Base-by-base conservation (phyloP, 106 monocot genomes). In the Apostasia ramifera region DNA sequence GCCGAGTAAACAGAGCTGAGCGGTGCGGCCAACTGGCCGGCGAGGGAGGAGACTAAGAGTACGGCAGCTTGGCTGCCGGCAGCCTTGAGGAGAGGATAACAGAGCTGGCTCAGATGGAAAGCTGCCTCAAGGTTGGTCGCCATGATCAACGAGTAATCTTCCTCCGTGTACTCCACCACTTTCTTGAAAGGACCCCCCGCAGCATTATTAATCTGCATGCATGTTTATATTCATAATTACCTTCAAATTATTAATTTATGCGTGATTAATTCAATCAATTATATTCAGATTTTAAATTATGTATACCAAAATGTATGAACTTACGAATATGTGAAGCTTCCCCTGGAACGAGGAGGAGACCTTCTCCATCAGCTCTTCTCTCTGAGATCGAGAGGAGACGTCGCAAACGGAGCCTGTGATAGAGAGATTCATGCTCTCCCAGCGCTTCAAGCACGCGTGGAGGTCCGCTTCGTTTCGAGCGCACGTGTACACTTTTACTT, bases 271-370 rank as follows among this genome's bases (percentile, higher is more conserved):
- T n/a, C n/a, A n/a, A n/a, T n/a, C n/a, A n/a, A n/a, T n/a, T 41
- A 6, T 62, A 39, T 3, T 10, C 3, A 10, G 40, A 5, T 62
- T 39, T 6, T 62, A 39, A 39, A 39, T 8, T 12, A 62, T 62
- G 42, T 8, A 10, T 39, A 39, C 6, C 0, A 40, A 1, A 62
- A 39, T 39, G 26, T 9, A 6, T 12, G 7, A 6, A 48, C 75
- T 75, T 41, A 71, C 75, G 8, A 80, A 66, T 2, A 80, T 80
- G 59, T 61, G 14, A 53, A 81, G 80, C 54, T 76, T 76, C 48
- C 74, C 80, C 0, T 66, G 11, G 68, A 79, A 79, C 2, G 52
- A 4, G 53, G 73, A 68, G 6, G 55, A 61, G 47, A 79, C 73
- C 0, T 13, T 41, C 54, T 79, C 61, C 40, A 75, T 71, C 0